A percentile compares a stretch with the other conserved stretches of the same genome.
phyloP scores from a whole-genome alignment of 352 stramenopile genomes.

The Saprolegnia parasitica region DNA sequence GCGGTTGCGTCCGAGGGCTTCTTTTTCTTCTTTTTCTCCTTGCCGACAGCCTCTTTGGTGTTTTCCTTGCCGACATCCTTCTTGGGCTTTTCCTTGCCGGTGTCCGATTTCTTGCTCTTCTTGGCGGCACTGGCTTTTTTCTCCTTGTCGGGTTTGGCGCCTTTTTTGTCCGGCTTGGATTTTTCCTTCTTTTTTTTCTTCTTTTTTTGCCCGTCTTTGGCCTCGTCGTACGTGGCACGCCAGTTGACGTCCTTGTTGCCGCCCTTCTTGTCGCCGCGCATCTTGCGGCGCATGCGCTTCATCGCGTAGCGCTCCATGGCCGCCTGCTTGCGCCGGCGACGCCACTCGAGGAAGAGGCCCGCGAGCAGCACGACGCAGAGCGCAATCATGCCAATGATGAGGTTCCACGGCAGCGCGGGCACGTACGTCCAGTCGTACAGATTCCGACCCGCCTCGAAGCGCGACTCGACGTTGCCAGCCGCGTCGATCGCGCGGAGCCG shows the following conservation, averaged over 20 bases:
- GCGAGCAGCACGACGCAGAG: constrained; percentile 68
- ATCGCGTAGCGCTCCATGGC: constrained; percentile 93
- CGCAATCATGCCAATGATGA: constrained; percentile 80
- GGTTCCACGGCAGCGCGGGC: constrained; percentile 81
- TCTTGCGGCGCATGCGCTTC: constrained; percentile 91
- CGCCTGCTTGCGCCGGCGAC: constrained; percentile 82
- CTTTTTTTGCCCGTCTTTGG: constrained; percentile 52
- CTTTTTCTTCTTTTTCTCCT: constrained; percentile 30
- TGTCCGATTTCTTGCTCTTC: constrained; percentile 19
- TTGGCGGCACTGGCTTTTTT: constrained; percentile 4
- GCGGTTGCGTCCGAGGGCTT: constrained; percentile 28
- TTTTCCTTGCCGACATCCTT: constrained; percentile 19
- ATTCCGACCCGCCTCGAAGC: constrained; percentile 80
- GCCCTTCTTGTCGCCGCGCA: constrained; percentile 77
- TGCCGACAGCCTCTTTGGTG: constrained; percentile 27
- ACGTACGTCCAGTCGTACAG: constrained; percentile 91
- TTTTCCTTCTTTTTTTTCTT: constrained; percentile 51
- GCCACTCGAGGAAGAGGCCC: constrained; percentile 88
- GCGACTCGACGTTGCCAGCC: constrained; percentile 88
- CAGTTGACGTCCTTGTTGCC: constrained; percentile 59
- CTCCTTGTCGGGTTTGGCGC: constrained; percentile 29
- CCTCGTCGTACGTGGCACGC: constrained; percentile 64
- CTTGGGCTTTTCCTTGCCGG: constrained; percentile 32
- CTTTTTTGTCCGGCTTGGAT: constrained; percentile 29
- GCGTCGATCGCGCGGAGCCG: constrained; percentile 87